phyloP scores from a whole-genome alignment of 2,329 filamentous ascomycete species.

The Teratosphaeriaceae sp. region DNA sequence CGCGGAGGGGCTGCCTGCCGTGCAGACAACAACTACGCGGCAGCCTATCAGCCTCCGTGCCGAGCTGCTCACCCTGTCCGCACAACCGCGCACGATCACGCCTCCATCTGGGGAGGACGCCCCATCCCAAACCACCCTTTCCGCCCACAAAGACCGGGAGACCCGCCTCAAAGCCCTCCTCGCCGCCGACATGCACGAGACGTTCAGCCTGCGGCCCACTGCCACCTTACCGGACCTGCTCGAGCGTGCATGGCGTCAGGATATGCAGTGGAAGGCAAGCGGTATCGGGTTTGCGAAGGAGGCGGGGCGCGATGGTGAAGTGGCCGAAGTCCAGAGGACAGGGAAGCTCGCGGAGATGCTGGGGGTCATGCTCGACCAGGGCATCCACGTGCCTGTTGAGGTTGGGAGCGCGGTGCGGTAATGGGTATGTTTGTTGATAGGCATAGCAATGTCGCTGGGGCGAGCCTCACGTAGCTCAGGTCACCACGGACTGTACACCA shows the following conservation, averaged over 20 bases:
- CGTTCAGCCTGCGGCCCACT: slow-evolving; percentile 7
- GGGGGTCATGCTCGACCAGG: slow-evolving; percentile 15
- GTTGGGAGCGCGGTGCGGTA: slow-evolving; percentile 9
- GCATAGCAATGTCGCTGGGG: too few relatives aligned
- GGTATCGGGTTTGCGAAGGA: too few relatives aligned
- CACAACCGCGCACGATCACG: neutral
- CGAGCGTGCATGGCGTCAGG: slow-evolving; percentile 16
- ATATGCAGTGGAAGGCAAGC: slow-evolving; percentile 17
- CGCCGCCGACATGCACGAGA: slow-evolving; percentile 8
- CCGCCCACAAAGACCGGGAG: neutral
- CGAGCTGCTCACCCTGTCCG: neutral
- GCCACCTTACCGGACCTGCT: slow-evolving; percentile 14
- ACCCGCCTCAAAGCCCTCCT: slow-evolving; percentile 1
- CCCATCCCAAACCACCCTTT: neutral
- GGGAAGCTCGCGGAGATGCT: slow-evolving; percentile 8
- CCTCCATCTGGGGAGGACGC: neutral
- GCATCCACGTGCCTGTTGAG: slow-evolving; percentile 18
- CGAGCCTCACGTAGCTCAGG: too few relatives aligned
- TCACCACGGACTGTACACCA: too few relatives aligned
- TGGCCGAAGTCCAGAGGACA: slow-evolving; percentile 1
- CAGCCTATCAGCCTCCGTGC: neutral
- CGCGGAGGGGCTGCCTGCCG: neutral
- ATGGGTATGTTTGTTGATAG: too few relatives aligned
- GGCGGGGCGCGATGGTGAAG: neutral
- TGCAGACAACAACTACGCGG: neutral